Evolutionary conservation across 371 early-diverging fungal species (phyloP).

Genomic region (Cokeromyces recurvatus): DNA sequence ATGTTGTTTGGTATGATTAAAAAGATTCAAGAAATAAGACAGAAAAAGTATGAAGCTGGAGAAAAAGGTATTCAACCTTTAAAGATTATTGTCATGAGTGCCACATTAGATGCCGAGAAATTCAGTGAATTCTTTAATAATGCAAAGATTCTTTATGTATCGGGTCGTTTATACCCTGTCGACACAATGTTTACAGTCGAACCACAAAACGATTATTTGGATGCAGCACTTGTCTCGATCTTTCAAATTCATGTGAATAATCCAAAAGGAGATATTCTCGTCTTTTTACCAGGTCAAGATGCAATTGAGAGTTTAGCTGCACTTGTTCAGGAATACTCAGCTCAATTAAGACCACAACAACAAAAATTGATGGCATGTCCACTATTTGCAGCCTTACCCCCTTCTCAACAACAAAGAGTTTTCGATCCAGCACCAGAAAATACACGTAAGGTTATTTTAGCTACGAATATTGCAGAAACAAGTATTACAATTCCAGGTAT

Average conservation of each 20-base stretch:
- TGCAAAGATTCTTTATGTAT: slow-evolving; percentile 73
- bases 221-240: slow-evolving; percentile 80
- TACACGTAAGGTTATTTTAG: slow-evolving; percentile 88
- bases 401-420: slow-evolving; percentile 86
- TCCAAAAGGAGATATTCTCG: slow-evolving; percentile 84
- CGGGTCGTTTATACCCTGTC: slow-evolving; percentile 90
- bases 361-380: slow-evolving; percentile 63
- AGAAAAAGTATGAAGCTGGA: slow-evolving; percentile 36
- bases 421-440: slow-evolving; percentile 87
- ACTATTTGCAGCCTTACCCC: slow-evolving; percentile 92
- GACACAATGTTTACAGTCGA: slow-evolving; percentile 71
- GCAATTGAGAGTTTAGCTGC: slow-evolving; percentile 87
- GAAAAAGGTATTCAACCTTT: slow-evolving; percentile 52
- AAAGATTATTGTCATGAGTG: slow-evolving; percentile 96
- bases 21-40: slow-evolving; percentile 68
- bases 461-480: slow-evolving; percentile 99
- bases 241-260: slow-evolving; percentile 90
- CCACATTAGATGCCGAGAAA: slow-evolving; percentile 91
- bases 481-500: slow-evolving; percentile 98
- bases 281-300: slow-evolving; percentile 90
- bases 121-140: slow-evolving; percentile 90
- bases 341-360: slow-evolving; percentile 33
- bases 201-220: slow-evolving; percentile 87
- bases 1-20: slow-evolving; percentile 95
- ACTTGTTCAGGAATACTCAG: slow-evolving; percentile 67